Evolutionary conservation across 345 rosid species (phyloP).

Genomic region (Erucastrum elatum): DNA sequence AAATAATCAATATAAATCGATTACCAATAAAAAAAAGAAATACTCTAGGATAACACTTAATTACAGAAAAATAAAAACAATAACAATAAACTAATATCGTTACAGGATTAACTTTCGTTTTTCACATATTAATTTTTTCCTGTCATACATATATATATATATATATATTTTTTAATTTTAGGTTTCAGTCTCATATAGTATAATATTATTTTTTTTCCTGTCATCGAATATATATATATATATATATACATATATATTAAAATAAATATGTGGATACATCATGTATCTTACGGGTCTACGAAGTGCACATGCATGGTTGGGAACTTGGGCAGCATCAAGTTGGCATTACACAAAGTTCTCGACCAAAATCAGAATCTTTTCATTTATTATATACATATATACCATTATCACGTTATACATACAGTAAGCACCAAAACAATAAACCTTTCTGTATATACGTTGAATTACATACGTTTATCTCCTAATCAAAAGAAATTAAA

Average conservation of each 20-base stretch:
- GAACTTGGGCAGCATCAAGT: conserved; percentile 41
- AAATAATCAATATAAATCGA: not conserved
- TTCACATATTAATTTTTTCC: not conserved
- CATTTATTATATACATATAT: not conserved
- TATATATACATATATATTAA: not conserved
- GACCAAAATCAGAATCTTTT: conserved; percentile 23
- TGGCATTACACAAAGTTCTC: conserved; percentile 38
- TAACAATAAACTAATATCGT: not conserved
- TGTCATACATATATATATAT: not conserved
- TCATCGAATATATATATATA: not conserved
- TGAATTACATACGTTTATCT: not conserved
- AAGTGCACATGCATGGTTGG: conserved; percentile 43
- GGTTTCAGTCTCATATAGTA: not conserved
- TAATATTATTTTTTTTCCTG: not conserved
- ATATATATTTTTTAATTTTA: not conserved
- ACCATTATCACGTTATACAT: not conserved
- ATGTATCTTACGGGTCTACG: conserved; percentile 9
- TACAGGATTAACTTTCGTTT: not conserved
- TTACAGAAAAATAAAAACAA: too few species aligned
- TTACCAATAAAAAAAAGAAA: not conserved
- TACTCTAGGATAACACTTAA: too few species aligned
- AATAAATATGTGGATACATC: conserved; percentile 20
- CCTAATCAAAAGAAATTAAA: not conserved
- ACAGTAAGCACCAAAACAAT: not conserved
- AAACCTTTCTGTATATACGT: not conserved